A percentile compares a stretch with the other conserved stretches of the same genome.
These are phyloP conservation scores for Ceratobasidium sp. DNA, from an alignment of 1,284 basidiomycete species.

Conservation along the genomic window DNA sequence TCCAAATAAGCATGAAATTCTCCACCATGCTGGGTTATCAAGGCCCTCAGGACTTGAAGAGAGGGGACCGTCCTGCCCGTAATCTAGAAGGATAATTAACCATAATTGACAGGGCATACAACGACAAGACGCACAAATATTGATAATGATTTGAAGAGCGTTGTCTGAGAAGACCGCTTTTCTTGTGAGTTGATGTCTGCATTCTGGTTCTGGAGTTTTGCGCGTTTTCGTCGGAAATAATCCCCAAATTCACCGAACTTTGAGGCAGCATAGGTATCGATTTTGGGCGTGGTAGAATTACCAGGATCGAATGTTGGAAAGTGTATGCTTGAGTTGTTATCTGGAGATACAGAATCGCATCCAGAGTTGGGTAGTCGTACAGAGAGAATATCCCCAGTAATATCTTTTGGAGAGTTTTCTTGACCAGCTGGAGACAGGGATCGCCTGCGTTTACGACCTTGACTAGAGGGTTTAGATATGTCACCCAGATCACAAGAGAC, in stretches of 20 bases:
- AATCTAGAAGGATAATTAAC: slow-evolving; percentile 66
- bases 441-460: slow-evolving; percentile 34
- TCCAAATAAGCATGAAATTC: slow-evolving; percentile 87
- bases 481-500: slow-evolving; percentile 1
- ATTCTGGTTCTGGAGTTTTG: slow-evolving; percentile 92
- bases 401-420: slow-evolving; percentile 36
- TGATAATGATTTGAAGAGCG: slow-evolving; percentile 78
- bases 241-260: slow-evolving; percentile 87
- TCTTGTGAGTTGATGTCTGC: slow-evolving; percentile 65
- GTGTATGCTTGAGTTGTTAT: neutral
- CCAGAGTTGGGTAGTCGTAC: neutral
- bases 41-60: slow-evolving; percentile 83
- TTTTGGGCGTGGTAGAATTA: neutral
- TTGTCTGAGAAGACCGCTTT: slow-evolving; percentile 57
- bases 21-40: slow-evolving; percentile 89
- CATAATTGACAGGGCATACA: neutral
- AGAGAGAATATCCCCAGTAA: neutral
- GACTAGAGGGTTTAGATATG: slow-evolving; percentile 14
- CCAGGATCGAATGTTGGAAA: neutral
- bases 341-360: neutral
- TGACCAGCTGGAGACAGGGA: slow-evolving; percentile 19
- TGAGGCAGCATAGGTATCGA: slow-evolving; percentile 77
- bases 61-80: slow-evolving; percentile 94
- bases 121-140: slow-evolving; percentile 74
- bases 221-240: slow-evolving; percentile 91